Base-by-base conservation (phyloP, 2,329 filamentous ascomycete genomes). In the Xylariaceae sp. region DNA sequence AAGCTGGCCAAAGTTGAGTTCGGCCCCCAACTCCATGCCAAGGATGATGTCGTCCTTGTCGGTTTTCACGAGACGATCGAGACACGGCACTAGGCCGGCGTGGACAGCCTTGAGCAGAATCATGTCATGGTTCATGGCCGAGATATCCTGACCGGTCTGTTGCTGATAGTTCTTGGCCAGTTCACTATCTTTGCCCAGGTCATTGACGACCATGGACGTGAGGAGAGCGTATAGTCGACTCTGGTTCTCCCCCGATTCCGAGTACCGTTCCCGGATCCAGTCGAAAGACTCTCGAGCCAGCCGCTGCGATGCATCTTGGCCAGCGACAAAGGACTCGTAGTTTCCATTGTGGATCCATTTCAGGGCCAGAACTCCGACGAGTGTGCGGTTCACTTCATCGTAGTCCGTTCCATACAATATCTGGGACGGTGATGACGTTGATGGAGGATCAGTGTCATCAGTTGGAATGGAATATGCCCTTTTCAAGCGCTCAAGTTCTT, bases 371-470 rank as follows among this genome's bases (percentile, higher is more conserved):
- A 67, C 48, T 15, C 62, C 60, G 19, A 64, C 56, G 6, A 67
- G 52, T 0, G 65, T 67, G 16, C 65, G 63, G 37, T 67, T 66
- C 28, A 68, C 57, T 48, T 68, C 65, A 34, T 59, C 55, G 34
- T 57, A 65, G n/a, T 66, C 54, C 9, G 45, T 19, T 39, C 51
- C 50, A 29, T 53, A 65, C 2, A 66, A 42, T 4, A 56, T 48
- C 11, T 54, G 41, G 4, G 64, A 66, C 13, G 56, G 53, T 12
- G 45, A 57, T n/a, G 26, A 29, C 16, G 45, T 42, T 1, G 40
- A 32, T 17, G 34, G 39, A 9, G 39, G 42, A n/a, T 39, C 34
- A 16, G 37, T 38, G 24, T 42, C 37, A 4, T 38, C 19, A 28
- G 42, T 42, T 37, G 53, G 41, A 48, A 60, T 40, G 29, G 50